Base-by-base conservation (phyloP, 1,284 basidiomycete species). In the Tylopilus microsporus region DNA sequence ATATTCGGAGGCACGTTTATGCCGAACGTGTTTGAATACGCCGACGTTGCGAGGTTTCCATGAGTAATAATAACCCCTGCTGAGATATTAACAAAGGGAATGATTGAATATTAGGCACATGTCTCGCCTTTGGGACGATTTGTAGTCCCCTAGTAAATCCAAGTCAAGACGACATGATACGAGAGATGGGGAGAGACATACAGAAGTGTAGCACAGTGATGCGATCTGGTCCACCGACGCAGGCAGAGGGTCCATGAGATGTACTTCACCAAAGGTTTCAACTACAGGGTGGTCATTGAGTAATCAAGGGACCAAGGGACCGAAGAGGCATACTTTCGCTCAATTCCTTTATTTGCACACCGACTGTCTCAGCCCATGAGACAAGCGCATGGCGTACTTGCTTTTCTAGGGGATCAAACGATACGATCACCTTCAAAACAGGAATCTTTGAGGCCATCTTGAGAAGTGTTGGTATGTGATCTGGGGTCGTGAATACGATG, bases 161-260 rank as follows among this genome's bases (percentile, higher is more conserved):
- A 55, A 46, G 34, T 67, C 43, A 66, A 19, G 6, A 32, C 7
- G 16, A 55, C 8, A 47, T 49, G 21, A 49, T 39, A 18, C 19
- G 47, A 34, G 9, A 3, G 18, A 53, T 19, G 2, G 53, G 19
- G 43, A 30, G 21, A 42, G 43, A 70, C 85, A 57, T 67, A 91
- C 92, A 32, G 91, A 93, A 42, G 92, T 94, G 71, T 94, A 94
- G 68, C 92, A 95, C 54, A 95, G 86, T n/a, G 86, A 86, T 30
- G 84, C 85, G 54, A 94, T 70, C 48, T 83, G 77, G 52, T 90
- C 81, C 7, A 81, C 75, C 37, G 76, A 78, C 4, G 84, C 80
- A 12, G 77, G 80, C 21, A 85, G 79, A 53, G 85, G 83, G 25
- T 86, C 83, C 18, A 79, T 74, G 18, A 82, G 77, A 70, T 87